These are phyloP conservation scores for Irineochytrium annulatum DNA, from an alignment of 192 early-diverging fungal species.

Conservation along the genomic window DNA sequence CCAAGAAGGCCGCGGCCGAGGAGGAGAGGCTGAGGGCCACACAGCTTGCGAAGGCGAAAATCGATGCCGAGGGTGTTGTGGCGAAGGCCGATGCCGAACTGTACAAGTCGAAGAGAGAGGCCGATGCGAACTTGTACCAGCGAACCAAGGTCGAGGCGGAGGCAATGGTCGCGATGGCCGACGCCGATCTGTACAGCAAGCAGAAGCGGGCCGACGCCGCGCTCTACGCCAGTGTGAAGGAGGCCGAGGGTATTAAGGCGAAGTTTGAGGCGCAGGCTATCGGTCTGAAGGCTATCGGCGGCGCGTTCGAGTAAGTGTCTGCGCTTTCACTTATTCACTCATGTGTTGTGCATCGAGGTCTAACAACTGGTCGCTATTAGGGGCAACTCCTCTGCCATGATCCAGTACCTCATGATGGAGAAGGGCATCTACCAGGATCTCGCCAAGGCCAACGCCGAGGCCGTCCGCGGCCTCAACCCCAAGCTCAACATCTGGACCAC, in stretches of 20 bases:
- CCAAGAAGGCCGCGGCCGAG: constrained; percentile 34
- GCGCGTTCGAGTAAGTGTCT: constrained; percentile 2
- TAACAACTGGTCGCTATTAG: constrained; percentile 28
- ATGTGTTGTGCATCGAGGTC: background rate
- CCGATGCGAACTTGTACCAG: constrained; percentile 34
- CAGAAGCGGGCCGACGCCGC: constrained; percentile 46
- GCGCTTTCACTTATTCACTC: background rate
- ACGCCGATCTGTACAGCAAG: constrained; percentile 37
- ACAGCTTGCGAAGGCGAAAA: constrained; percentile 40
- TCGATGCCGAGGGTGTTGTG: constrained; percentile 40
- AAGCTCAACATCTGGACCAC: constrained; percentile 56
- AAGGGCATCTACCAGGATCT: constrained; percentile 42
- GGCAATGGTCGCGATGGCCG: constrained; percentile 34
- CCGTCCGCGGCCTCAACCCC: constrained; percentile 46
- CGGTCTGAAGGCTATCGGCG: constrained; percentile 26
- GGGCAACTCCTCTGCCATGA: constrained; percentile 23
- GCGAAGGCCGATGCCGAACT: constrained; percentile 38
- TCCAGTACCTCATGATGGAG: constrained; percentile 55
- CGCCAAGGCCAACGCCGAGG: constrained; percentile 47
- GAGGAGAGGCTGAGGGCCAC: constrained; percentile 43
- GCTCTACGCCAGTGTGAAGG: constrained; percentile 34
- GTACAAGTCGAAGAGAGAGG: constrained; percentile 32
- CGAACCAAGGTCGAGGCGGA: constrained; percentile 47
- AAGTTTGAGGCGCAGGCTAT: constrained; percentile 43
- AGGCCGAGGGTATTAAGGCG: constrained; percentile 42